Evolutionary conservation across 1,284 basidiomycete species (phyloP), one percentile per base, ranked within the genome.

Genomic region (Cystobasidium sp.): DNA sequence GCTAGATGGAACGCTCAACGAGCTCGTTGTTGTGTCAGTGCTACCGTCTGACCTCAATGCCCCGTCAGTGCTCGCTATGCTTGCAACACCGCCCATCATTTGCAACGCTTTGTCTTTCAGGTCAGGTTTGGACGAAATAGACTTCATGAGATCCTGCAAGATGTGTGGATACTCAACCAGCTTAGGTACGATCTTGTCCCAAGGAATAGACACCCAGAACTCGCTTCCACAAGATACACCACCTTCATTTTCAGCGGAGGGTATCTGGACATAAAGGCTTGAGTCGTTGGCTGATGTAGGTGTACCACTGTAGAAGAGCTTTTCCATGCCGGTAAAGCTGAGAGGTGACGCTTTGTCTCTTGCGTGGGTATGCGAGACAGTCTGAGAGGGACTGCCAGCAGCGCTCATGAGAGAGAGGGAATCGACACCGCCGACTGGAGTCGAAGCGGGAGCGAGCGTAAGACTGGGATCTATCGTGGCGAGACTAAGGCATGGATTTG

Each of bases 181-280:
- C 31, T 73, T 65, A 22, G 62, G 51, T 18, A 63, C 18, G 22
- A 73, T 61, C 63, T 73, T 56, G 20, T 59, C 52, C 70, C 70
- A 73, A 0, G 62, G 5, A 7, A 66, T 62, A n/a, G 70, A 64
- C 3, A 73, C 70, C 70, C 70, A 73, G 63, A 73, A 73, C 31
- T 66, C 66, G 66, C 66, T 68, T 24, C 66, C 66, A 6, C 31
- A 43, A 4, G 20, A 44, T 4, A 68, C 66, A 16, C 66, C 66
- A 59, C 53, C 66, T 47, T 58, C 66, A 43, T 68, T 68, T 39
- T 68, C 66, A 6, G 68, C 51, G 6, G 70, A 24, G 47, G 70
- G 63, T 12, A 61, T 63, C 22, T 66, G 70, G 18, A 73, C 66
- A 55, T 73, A 73, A 41, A 73, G 56, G 22, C 24, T 73, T 37